These are phyloP conservation scores for Blastobotrys proliferans DNA, from an alignment of 1,139 yeast genomes.

Conservation along the genomic window DNA sequence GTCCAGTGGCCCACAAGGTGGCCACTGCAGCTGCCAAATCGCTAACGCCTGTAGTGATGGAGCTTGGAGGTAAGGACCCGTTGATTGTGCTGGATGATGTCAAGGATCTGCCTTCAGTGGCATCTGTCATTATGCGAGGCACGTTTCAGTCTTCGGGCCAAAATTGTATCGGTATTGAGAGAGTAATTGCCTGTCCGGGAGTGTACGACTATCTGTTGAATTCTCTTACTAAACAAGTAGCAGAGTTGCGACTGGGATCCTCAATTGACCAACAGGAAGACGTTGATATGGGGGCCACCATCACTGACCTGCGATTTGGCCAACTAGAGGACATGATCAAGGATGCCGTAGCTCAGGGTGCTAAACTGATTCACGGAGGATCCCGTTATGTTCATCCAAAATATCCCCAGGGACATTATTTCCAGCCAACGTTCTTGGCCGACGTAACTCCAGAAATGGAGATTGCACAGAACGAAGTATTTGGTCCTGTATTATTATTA, in stretches of 20 bases:
- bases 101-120: slow-evolving; percentile 49
- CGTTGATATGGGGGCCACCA: slow-evolving; percentile 95
- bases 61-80: slow-evolving; percentile 94
- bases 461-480: slow-evolving; percentile 84
- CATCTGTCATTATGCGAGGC: slow-evolving; percentile 87
- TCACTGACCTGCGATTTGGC: slow-evolving; percentile 69
- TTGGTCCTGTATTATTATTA: slow-evolving; percentile 83
- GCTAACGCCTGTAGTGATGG: slow-evolving; percentile 89
- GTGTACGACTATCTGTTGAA: slow-evolving; percentile 60
- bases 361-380: slow-evolving; percentile 76
- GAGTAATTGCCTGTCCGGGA: slow-evolving; percentile 73
- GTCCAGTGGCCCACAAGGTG: slow-evolving; percentile 87
- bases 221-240: slow-evolving; percentile 55
- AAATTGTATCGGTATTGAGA: slow-evolving; percentile 93
- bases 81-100: slow-evolving; percentile 69
- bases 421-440: slow-evolving; percentile 78
- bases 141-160: slow-evolving; percentile 97
- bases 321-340: slow-evolving; percentile 59
- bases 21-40: slow-evolving; percentile 75
- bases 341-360: slow-evolving; percentile 80
- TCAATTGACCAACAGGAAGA: slow-evolving; percentile 81
- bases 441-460: slow-evolving; percentile 77
- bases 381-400: slow-evolving; percentile 75
- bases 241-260: slow-evolving; percentile 70
- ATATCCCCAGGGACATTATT: slow-evolving; percentile 92